Evolutionary conservation across 306 rosid genomes (phyloP).

Genomic region (Medicago ruthenica): DNA sequence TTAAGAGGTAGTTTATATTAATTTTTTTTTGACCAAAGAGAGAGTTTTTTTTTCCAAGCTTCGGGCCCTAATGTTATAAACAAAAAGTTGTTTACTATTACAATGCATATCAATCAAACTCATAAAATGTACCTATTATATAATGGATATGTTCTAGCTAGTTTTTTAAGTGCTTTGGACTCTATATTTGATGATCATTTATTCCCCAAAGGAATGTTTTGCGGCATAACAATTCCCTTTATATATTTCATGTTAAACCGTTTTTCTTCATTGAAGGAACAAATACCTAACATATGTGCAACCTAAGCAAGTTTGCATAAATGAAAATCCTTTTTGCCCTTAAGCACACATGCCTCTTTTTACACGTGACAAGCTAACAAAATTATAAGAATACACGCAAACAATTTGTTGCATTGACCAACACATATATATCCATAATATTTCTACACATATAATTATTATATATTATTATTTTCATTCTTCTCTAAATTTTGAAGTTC

Average conservation of each 20-base stretch:
- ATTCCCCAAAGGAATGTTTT: slow-evolving; percentile 9
- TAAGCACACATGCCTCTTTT: neutral
- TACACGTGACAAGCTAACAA: slow-evolving; percentile 41
- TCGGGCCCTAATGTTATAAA: no score
- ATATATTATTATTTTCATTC: neutral
- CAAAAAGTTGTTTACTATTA: no score
- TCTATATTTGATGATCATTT: neutral
- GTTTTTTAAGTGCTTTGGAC: neutral
- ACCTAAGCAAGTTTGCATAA: slow-evolving; percentile 23
- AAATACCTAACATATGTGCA: slow-evolving; percentile 24
- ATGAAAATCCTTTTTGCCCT: slow-evolving; percentile 12
- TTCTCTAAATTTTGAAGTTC: slow-evolving; percentile 37
- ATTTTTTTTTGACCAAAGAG: no score
- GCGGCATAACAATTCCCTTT: slow-evolving; percentile 11
- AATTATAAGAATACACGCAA: slow-evolving; percentile 42
- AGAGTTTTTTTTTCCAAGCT: no score
- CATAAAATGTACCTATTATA: neutral
- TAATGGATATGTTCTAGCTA: slow-evolving; percentile 8
- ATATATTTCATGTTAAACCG: slow-evolving; percentile 15
- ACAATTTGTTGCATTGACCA: slow-evolving; percentile 46
- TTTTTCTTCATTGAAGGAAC: slow-evolving; percentile 25
- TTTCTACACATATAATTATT: neutral
- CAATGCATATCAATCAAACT: neutral
- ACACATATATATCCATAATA: neutral
- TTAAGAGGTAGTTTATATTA: no score